Base-by-base conservation (phyloP, 2,329 filamentous ascomycete species). In the Sordariomycetes sp. region DNA sequence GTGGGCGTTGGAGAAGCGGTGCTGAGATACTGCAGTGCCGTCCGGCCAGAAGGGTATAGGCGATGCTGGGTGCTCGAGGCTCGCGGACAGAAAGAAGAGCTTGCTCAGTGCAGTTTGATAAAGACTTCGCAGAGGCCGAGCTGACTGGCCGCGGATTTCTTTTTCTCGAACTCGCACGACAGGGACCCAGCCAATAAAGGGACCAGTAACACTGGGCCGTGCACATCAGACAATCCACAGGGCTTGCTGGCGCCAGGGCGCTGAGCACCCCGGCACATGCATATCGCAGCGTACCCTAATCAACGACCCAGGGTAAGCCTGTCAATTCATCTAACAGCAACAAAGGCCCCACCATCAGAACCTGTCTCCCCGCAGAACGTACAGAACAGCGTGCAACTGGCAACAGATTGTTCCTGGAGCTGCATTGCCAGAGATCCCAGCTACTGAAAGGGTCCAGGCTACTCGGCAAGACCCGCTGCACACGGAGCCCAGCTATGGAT, bases 401-500 rank as follows among this genome's bases (percentile, higher is more conserved):
- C 46, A 14, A 24, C 46, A 50, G 18, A 24, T 50, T 22, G 20
- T 12, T 22, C 20, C 14, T n/a, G n/a, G 28, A 32, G 22, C 12
- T 24, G 46, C 18, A 5, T 50, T 24, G n/a, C 22, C 8, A 6
- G 18, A 22, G 46, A 8, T 24, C 10, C 46, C 12, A 6, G 12
- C 20, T 22, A 50, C 46, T 12, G 46, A 11, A 50, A 46, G n/a
- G 46, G n/a, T 50, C 22, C 22, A 24, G 22, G 20, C 20, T 50
- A 8, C 20, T 20, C 22, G 22, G n/a, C 20, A n/a, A 22, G 46
- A 22, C 46, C n/a, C 22, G 11, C 46, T 24, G 2, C 46, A 50
- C 46, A 50, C 46, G 24, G 11, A 32, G 18, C 10, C 25, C 25
- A 46, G 40, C 59, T 61, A 97, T 97, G 93, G 90, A 97, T 63